These are phyloP conservation scores for Choanephora cucurbitarum DNA, from an alignment of 371 early-diverging fungal species.

Conservation along the genomic window DNA sequence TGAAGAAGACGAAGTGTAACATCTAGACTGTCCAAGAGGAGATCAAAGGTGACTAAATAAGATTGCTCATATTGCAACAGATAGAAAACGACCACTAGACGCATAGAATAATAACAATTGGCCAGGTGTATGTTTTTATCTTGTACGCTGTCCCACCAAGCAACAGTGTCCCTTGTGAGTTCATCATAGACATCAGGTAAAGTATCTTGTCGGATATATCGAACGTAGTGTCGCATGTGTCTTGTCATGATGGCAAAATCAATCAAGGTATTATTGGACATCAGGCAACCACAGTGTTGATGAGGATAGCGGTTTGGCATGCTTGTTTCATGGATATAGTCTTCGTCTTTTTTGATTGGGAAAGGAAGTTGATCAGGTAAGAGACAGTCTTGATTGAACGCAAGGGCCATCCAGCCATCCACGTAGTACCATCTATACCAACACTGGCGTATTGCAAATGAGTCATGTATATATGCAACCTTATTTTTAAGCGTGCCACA, in stretches of 20 bases:
- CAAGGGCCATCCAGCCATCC: conserved; percentile 45
- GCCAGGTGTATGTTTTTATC: conserved; percentile 26
- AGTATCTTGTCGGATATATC: conserved; percentile 22
- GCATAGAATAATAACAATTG: conserved; percentile 45
- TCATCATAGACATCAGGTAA: conserved; percentile 20
- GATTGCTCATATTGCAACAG: conserved; percentile 22
- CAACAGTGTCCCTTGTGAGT: conserved; percentile 17
- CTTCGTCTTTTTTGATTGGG: neutral
- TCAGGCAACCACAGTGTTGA: conserved; percentile 1
- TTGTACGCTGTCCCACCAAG: conserved; percentile 26
- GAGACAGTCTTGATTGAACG: conserved; percentile 36
- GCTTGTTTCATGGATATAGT: neutral
- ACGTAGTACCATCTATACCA: conserved; percentile 46
- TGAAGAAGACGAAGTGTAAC: conserved; percentile 34
- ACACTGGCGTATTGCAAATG: conserved; percentile 12
- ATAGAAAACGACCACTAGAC: conserved; percentile 37
- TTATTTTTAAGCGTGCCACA: conserved; percentile 18
- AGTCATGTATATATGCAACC: neutral
- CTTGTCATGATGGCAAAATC: conserved; percentile 35
- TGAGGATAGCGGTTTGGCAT: neutral
- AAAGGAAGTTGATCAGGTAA: conserved; percentile 33
- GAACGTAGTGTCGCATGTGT: conserved; percentile 42
- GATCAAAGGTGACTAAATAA: conserved; percentile 9
- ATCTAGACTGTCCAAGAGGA: conserved; percentile 34
- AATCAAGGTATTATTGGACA: conserved; percentile 15